These are phyloP conservation scores for Solanum dulcamara DNA, from an alignment of 257 asterid genomes.

Conservation along the genomic window DNA sequence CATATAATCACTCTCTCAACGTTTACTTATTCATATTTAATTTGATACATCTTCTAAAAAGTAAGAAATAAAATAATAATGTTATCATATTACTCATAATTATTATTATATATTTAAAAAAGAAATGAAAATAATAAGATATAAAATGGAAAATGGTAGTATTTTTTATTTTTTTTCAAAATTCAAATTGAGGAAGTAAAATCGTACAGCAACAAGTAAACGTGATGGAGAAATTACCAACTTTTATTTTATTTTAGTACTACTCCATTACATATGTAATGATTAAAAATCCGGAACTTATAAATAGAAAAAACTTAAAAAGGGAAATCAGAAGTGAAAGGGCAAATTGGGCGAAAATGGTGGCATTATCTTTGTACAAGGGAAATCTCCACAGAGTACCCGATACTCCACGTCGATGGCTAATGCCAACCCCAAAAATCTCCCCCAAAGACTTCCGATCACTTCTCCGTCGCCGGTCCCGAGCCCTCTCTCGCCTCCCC, in stretches of 20 bases:
- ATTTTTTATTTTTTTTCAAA: no score
- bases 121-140: no score
- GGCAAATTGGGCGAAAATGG: constrained; percentile 24
- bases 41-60: background rate
- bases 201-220: no score
- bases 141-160: no score
- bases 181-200: no score
- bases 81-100: no score
- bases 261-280: background rate
- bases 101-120: no score
- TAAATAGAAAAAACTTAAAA: background rate
- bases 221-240: no score
- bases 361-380: constrained; percentile 75
- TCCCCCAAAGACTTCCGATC: constrained; percentile 45
- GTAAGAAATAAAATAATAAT: no score
- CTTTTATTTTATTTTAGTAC: no score
- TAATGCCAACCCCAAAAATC: constrained; percentile 46
- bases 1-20: no score
- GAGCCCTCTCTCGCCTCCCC: constrained; percentile 52
- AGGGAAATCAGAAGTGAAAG: background rate
- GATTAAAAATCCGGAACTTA: background rate
- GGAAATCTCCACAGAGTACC: constrained; percentile 78
- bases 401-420: constrained; percentile 64
- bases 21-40: no score
- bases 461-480: constrained; percentile 66